A percentile compares a stretch with the other conserved stretches of the same genome.
Conservation (phyloP, 352 stramenopile genomes). For the Vaucheria bursata region DNA sequence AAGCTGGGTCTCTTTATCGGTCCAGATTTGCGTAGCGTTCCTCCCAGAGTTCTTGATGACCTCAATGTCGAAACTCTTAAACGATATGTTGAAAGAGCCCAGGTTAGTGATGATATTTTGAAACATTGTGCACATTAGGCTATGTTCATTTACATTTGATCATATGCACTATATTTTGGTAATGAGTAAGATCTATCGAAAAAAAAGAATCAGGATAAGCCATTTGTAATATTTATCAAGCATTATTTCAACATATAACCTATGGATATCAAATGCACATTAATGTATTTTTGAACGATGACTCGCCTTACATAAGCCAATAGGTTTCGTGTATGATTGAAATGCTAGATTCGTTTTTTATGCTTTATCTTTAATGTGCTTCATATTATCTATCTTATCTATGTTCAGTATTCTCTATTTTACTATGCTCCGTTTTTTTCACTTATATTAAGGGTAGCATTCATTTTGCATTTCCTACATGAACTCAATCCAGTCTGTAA, state of each 20-base stretch:
- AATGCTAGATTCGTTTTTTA: no score
- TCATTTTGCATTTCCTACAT: no score
- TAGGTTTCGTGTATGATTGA: no score
- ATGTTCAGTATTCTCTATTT: no score
- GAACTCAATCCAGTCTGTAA: no score
- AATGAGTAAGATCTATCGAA: not conserved
- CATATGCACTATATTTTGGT: not conserved
- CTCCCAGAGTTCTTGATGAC: slow-evolving; percentile 14
- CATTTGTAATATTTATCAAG: not conserved
- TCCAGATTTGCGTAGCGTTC: not conserved
- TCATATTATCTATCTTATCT: no score
- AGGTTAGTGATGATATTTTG: not conserved
- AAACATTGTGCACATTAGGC: not conserved
- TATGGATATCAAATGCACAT: not conserved
- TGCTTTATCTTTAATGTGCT: no score
- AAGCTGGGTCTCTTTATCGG: not conserved
- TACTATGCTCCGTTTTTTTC: no score
- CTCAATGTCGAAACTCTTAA: slow-evolving; percentile 34
- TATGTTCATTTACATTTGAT: not conserved
- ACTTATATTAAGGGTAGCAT: no score
- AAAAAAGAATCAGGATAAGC: not conserved
- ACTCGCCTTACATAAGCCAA: no score
- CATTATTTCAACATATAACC: not conserved
- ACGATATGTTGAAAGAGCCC: slow-evolving; percentile 3
- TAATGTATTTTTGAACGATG: no score